Evolutionary conservation across 148 eudicot genomes (phyloP).

Genomic region (Spergularia marina): DNA sequence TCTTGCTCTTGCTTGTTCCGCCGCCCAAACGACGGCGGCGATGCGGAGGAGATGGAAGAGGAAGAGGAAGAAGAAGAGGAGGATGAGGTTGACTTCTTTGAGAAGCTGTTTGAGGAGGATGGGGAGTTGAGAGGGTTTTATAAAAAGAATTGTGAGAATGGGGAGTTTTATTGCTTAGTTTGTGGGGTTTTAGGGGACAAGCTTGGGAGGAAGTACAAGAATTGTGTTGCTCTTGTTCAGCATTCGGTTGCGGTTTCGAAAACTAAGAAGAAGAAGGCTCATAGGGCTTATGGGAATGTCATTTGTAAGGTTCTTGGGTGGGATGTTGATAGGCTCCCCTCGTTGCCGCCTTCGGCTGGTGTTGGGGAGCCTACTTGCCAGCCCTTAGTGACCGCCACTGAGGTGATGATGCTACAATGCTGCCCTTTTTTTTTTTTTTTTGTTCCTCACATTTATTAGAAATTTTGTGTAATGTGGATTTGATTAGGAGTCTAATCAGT

Average conservation of each 20-base stretch:
- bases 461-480: no score
- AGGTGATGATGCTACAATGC: conserved; percentile 18
- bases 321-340: conserved; percentile 61
- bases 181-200: conserved; percentile 56
- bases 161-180: conserved; percentile 76
- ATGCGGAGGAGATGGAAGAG: conserved; percentile 25
- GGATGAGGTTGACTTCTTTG: conserved; percentile 38
- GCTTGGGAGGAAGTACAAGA: conserved; percentile 55
- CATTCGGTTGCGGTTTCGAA: conserved; percentile 57
- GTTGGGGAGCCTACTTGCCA: conserved; percentile 18
- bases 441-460: not conserved
- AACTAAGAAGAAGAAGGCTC: conserved; percentile 72
- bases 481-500: no score
- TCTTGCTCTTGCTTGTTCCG: conserved; percentile 33
- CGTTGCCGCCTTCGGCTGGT: conserved; percentile 7
- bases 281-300: conserved; percentile 61
- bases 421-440: not conserved
- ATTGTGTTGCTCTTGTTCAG: conserved; percentile 68
- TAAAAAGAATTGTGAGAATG: conserved; percentile 47
- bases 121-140: conserved; percentile 58
- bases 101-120: conserved; percentile 52
- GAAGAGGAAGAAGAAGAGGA: conserved; percentile 37
- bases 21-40: conserved; percentile 12
- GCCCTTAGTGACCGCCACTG: conserved; percentile 15
- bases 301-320: conserved; percentile 89